Evolutionary conservation across 768 basidiomycete genomes (phyloP).

Genomic region (Lyophyllum atratum): DNA sequence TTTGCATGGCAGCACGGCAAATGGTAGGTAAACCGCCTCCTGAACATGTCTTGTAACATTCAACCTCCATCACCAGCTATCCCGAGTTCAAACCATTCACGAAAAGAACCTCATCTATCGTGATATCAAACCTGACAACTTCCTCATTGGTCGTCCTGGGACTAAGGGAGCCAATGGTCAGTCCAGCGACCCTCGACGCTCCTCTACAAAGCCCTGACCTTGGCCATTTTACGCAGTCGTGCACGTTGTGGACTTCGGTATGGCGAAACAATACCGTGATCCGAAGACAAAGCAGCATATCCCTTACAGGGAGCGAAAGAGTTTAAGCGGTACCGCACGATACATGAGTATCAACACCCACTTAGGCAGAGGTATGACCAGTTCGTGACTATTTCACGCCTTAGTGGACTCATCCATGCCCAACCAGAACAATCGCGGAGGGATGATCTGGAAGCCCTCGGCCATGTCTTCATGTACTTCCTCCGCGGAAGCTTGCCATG

Average conservation of each 20-base stretch:
- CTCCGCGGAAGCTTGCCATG: constrained; percentile 94
- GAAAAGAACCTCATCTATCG: constrained; percentile 99
- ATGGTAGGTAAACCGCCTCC: constrained; percentile 58
- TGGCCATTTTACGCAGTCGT: constrained; percentile 51
- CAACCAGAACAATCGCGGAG: constrained; percentile 81
- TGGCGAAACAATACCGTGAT: constrained; percentile 99
- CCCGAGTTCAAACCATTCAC: constrained; percentile 96
- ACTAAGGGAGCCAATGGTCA: constrained; percentile 87
- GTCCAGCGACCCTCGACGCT: constrained; percentile 20
- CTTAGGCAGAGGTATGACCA: constrained; percentile 80
- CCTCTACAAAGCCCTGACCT: constrained; percentile 10
- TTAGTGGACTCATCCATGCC: constrained; percentile 6
- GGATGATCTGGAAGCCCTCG: constrained; percentile 98
- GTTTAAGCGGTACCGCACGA: constrained; percentile 93
- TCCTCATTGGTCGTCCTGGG: constrained; percentile 91
- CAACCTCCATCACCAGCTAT: constrained; percentile 54
- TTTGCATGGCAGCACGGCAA: constrained; percentile 98
- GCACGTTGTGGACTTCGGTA: constrained; percentile 98
- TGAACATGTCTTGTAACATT: constrained; percentile 7
- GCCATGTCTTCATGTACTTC: constrained; percentile 99
- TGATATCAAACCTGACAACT: constrained; percentile 99
- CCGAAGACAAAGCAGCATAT: constrained; percentile 99
- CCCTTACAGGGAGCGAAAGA: constrained; percentile 97
- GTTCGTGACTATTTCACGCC: constrained; percentile 1
- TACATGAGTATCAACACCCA: constrained; percentile 99